phyloP scores from a whole-genome alignment of 2,329 filamentous ascomycete species.

The Penicillium nordicum region DNA sequence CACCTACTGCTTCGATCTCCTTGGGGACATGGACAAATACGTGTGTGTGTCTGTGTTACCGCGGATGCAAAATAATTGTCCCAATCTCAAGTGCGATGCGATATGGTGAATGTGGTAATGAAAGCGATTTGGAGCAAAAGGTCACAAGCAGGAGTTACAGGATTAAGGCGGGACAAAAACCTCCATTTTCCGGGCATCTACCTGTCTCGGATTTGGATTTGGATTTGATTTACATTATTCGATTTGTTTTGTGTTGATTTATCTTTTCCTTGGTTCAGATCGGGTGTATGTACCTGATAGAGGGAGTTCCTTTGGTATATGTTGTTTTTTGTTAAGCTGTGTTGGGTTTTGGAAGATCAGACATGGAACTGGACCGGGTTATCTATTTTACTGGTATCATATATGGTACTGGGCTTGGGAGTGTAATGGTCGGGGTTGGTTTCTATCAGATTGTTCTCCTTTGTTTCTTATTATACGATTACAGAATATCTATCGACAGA shows the following conservation, averaged over 20 bases:
- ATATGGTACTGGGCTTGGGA: conserved; percentile 1
- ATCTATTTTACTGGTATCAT: conserved; percentile 2
- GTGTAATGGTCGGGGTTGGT: background rate
- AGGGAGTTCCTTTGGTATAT: conserved; percentile 1
- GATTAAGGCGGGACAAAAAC: background rate
- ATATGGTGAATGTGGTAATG: background rate
- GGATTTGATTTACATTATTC: background rate
- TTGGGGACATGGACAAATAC: background rate
- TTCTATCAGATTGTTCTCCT: background rate
- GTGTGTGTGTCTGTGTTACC: background rate
- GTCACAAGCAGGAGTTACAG: background rate
- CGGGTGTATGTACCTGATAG: background rate
- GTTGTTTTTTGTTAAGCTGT: background rate
- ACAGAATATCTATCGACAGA: conserved; percentile 5
- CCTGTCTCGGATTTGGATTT: background rate
- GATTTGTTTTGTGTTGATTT: background rate
- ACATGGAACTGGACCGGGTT: background rate
- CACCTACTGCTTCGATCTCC: background rate
- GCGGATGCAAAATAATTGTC: background rate
- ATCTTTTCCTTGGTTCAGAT: background rate
- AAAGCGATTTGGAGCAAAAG: background rate
- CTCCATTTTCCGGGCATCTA: background rate
- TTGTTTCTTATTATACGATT: conserved; percentile 1
- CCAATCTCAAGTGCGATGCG: background rate
- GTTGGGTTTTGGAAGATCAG: background rate